Percentiles rank a stretch among this genome's conserved stretches.
phyloP scores from a whole-genome alignment of 2,329 filamentous ascomycete species.

The Reticulascus tulasneorum region DNA sequence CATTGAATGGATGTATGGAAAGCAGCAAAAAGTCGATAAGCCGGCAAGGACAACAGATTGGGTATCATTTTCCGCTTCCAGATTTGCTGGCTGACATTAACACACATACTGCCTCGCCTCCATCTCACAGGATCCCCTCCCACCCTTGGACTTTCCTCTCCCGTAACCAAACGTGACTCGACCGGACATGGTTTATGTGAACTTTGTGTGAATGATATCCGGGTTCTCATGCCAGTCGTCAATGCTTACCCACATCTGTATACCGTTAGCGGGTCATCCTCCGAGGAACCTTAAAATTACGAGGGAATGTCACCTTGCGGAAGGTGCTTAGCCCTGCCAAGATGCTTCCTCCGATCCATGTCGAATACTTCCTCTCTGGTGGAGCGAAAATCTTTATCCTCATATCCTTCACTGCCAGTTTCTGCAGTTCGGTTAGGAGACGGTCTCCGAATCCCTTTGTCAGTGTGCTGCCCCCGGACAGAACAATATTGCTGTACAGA shows the following conservation, averaged over 20 bases:
- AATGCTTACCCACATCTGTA: conserved; percentile 98
- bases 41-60: conserved; percentile 27
- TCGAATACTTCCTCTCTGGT: conserved; percentile 96
- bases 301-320: conserved; percentile 70
- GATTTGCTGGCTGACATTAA: conserved; percentile 17
- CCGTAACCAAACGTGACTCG: too few relatives aligned
- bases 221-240: conserved; percentile 99
- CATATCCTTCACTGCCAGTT: conserved; percentile 96
- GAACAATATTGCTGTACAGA: conserved; percentile 92
- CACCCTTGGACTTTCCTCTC: not conserved
- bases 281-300: not conserved
- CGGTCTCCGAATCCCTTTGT: conserved; percentile 97
- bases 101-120: conserved; percentile 9
- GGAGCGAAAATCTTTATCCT: conserved; percentile 98
- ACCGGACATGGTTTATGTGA: conserved; percentile 76
- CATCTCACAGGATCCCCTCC: not conserved
- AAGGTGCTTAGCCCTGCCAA: conserved; percentile 95
- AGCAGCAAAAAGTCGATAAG: too few relatives aligned
- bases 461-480: conserved; percentile 92
- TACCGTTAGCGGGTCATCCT: not conserved
- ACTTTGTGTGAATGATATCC: conserved; percentile 97
- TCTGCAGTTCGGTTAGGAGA: conserved; percentile 85
- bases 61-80: conserved; percentile 37
- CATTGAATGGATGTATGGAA: too few relatives aligned
- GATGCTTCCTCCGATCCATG: conserved; percentile 98